Percentiles rank a stretch among this genome's conserved stretches.
Evolutionary conservation across 257 asterid genomes (phyloP).

Genomic region (Solanum appendiculatum): DNA sequence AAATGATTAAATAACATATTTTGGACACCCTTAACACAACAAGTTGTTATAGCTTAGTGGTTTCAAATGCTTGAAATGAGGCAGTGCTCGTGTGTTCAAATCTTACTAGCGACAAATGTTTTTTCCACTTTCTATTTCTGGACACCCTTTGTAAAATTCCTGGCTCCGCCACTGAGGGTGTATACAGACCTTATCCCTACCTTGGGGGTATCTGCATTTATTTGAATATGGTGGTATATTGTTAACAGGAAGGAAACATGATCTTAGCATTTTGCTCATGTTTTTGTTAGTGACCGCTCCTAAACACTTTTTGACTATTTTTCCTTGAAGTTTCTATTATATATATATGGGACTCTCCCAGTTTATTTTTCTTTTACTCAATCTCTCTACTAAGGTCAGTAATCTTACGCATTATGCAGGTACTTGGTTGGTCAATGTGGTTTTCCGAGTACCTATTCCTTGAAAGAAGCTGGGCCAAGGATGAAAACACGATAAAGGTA

Average conservation of each 20-base stretch:
- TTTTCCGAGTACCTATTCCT: constrained; percentile 89
- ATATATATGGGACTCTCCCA: neutral
- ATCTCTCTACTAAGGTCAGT: neutral
- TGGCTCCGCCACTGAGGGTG: no score
- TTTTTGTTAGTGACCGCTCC: neutral
- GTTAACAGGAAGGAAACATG: neutral
- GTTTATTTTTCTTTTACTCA: neutral
- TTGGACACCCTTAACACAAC: no score
- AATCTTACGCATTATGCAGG: constrained; percentile 38
- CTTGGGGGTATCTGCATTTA: neutral
- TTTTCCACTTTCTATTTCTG: no score
- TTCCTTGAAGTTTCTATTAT: neutral
- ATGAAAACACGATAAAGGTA: constrained; percentile 88
- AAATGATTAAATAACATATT: no score
- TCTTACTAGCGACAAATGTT: no score
- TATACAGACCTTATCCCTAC: neutral
- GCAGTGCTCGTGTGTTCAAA: no score
- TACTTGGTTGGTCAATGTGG: constrained; percentile 99
- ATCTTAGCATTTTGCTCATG: neutral
- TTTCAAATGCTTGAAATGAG: no score
- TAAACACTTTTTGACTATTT: neutral
- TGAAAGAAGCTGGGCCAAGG: constrained; percentile 95
- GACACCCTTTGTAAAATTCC: no score
- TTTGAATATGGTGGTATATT: neutral
- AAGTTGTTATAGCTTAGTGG: no score